phyloP scores from a whole-genome alignment of 495 filamentous ascomycete genomes.

The Hypoxylon intermedium region DNA sequence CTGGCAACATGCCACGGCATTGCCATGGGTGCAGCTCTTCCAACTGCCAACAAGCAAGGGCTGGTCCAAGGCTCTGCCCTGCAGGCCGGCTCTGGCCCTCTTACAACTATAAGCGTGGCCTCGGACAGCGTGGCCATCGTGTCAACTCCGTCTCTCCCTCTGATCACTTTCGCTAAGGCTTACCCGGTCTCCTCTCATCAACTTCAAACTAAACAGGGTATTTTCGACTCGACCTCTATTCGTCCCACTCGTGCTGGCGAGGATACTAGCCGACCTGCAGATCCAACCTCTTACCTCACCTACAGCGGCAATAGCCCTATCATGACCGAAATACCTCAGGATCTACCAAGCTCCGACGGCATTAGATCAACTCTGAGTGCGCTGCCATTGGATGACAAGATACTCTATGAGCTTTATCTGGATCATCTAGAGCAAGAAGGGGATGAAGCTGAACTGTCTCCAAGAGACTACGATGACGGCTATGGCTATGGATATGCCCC shows the following conservation, averaged over 20 bases:
- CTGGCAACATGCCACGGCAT: slow-evolving; percentile 29
- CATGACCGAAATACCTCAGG: slow-evolving; percentile 8
- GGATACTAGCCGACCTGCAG: slow-evolving; percentile 3
- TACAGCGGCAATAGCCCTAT: slow-evolving; percentile 12
- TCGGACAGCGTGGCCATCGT: background rate
- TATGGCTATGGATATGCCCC: slow-evolving; percentile 23
- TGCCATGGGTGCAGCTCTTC: background rate
- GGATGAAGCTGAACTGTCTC: background rate
- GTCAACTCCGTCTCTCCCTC: background rate
- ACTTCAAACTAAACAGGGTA: slow-evolving; percentile 1
- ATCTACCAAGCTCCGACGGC: no score
- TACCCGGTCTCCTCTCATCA: slow-evolving; percentile 1
- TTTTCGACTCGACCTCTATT: background rate
- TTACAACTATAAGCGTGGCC: background rate
- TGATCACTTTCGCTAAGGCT: slow-evolving; percentile 28
- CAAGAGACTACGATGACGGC: slow-evolving; percentile 21
- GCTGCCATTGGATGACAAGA: no score
- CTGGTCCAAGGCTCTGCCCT: background rate
- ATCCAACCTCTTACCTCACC: background rate
- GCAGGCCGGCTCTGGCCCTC: background rate
- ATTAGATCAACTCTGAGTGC: no score
- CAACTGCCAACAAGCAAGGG: slow-evolving; percentile 6
- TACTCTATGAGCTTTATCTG: no score
- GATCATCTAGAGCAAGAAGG: background rate
- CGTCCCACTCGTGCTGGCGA: slow-evolving; percentile 9